Base-by-base conservation (phyloP, 495 filamentous ascomycete genomes). In the Penicillium herquei region DNA sequence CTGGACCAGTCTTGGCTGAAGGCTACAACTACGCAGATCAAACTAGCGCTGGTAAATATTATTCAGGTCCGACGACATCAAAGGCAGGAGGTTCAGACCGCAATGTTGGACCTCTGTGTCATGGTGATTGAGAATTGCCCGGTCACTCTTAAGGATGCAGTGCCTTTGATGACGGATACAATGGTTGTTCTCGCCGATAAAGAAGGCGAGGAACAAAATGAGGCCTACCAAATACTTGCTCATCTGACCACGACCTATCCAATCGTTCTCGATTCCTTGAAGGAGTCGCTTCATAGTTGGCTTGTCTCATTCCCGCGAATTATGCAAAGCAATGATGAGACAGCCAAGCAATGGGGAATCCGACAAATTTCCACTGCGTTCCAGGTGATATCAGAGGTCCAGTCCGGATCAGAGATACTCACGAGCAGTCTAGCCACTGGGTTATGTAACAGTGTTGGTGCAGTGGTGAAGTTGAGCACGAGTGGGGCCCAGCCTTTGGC, bases 271-370 rank as follows among this genome's bases (percentile, higher is more conserved):
- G 88, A 91, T 14, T 71, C 82, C 13, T 72, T 96, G 43, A 91
- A 90, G 62, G 81, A 75, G 30, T 86, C 84, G 1, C 69, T 96
- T 4, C 88, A 96, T 68, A 84, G 81, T 39, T 96, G 92, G 92
- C 78, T 94, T 13, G 81, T 83, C 2, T 81, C 88, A 14, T 81
- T 98, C 30, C 88, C 95, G 3, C 80, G 91, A 37, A 70, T 89
- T 10, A 94, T 97, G 83, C 89, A 92, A 66, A 84, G 85, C 21
- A 88, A 84, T 52, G 93, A 99, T 52, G 91, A 97, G 57, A 78
- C 71, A 7, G 71, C 84, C 33, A 96, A 94, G 64, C 78, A 84
- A 39, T 80, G 81, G 61, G 85, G 84, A 16, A 82, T 96, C 48
- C 77, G 81, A 33, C 87, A 89, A 56, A 82, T 98, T 40, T 84